These are phyloP conservation scores for Metschnikowia borealis DNA, from an alignment of 805 yeast species.

Conservation along the genomic window DNA sequence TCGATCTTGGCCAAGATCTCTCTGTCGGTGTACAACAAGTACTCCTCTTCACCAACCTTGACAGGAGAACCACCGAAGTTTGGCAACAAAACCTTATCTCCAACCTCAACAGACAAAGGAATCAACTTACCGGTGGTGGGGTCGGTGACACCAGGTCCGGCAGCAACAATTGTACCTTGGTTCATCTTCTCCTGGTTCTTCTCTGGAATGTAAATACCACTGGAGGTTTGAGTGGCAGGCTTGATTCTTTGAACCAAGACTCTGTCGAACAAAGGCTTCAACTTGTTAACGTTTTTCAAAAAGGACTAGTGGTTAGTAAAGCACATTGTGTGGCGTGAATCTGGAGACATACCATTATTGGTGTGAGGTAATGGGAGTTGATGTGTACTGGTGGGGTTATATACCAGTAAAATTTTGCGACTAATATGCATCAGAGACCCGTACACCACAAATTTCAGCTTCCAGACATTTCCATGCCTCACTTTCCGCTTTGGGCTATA, in stretches of 20 bases:
- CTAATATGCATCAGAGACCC: slow-evolving; percentile 4
- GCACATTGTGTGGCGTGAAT: no score
- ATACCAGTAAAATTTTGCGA: slow-evolving; percentile 6
- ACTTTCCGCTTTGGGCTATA: not conserved
- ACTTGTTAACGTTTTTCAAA: slow-evolving; percentile 77
- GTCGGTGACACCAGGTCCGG: slow-evolving; percentile 89
- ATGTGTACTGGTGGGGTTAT: not conserved
- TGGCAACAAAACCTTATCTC: slow-evolving; percentile 94
- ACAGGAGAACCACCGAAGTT: slow-evolving; percentile 88
- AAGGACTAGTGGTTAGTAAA: slow-evolving; percentile 43
- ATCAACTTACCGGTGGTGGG: slow-evolving; percentile 65
- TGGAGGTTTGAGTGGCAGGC: slow-evolving; percentile 86
- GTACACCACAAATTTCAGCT: slow-evolving; percentile 8
- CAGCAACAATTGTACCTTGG: slow-evolving; percentile 88
- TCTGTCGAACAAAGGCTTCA: slow-evolving; percentile 93
- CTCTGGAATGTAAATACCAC: slow-evolving; percentile 92
- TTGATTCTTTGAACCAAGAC: slow-evolving; percentile 92
- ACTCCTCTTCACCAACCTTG: slow-evolving; percentile 82
- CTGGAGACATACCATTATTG: slow-evolving; percentile 12
- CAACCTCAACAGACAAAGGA: slow-evolving; percentile 73
- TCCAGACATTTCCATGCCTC: slow-evolving; percentile 14
- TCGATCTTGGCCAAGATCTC: slow-evolving; percentile 93
- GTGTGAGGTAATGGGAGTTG: not conserved
- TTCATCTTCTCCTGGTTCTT: slow-evolving; percentile 92
- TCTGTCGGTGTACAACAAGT: slow-evolving; percentile 81